Evolutionary conservation across 805 yeast species (phyloP).

Genomic region (Ogataea sp.): DNA sequence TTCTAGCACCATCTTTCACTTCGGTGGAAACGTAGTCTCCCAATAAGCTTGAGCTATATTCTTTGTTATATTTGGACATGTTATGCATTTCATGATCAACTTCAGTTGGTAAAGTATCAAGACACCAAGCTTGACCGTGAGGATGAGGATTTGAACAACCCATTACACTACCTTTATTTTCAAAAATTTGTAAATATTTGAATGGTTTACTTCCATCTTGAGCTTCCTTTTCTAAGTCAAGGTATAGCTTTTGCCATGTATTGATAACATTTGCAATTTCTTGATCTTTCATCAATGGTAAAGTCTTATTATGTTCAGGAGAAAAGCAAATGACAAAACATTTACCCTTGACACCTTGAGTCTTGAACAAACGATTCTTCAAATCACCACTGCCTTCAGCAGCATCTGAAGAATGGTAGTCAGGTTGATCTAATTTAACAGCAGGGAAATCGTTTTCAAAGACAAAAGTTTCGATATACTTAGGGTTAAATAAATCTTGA

Average conservation of each 20-base stretch:
- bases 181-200: conserved; percentile 63
- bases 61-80: conserved; percentile 37
- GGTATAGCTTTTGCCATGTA: conserved; percentile 53
- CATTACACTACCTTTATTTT: conserved; percentile 74
- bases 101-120: conserved; percentile 58
- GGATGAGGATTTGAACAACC: conserved; percentile 81
- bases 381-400: conserved; percentile 15
- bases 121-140: conserved; percentile 78
- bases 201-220: conserved; percentile 30
- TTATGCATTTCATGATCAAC: conserved; percentile 49
- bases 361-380: conserved; percentile 39
- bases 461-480: conserved; percentile 47
- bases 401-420: conserved; percentile 13
- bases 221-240: conserved; percentile 31
- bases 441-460: conserved; percentile 70
- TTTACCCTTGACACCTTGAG: conserved; percentile 55
- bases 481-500: conserved; percentile 50
- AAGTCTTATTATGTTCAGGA: conserved; percentile 59
- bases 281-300: conserved; percentile 47
- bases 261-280: conserved; percentile 42
- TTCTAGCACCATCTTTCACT: conserved; percentile 38
- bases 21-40: conserved; percentile 58
- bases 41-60: conserved; percentile 41
- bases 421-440: conserved; percentile 51
- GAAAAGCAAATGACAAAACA: conserved; percentile 67